Evolutionary conservation across 2,329 filamentous ascomycete genomes (phyloP).

Genomic region (Botrytis tulipae): DNA sequence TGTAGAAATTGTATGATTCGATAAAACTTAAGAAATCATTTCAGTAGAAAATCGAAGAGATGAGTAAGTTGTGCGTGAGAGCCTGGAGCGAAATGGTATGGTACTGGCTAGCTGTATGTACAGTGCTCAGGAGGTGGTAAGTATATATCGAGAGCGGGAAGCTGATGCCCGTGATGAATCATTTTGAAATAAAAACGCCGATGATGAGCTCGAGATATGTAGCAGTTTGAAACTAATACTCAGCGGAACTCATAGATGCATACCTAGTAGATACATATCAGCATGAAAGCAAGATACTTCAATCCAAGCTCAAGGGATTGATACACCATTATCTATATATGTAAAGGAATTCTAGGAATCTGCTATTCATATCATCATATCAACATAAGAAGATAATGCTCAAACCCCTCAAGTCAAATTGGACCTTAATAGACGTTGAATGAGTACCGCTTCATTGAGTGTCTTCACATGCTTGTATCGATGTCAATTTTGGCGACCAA

Average conservation of each 20-base stretch:
- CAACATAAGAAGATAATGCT: background rate
- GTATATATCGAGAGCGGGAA: background rate
- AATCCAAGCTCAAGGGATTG: background rate
- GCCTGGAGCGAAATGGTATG: background rate
- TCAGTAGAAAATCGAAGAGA: no score
- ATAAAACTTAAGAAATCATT: background rate
- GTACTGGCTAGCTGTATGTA: background rate
- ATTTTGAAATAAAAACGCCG: background rate
- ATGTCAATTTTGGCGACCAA: background rate
- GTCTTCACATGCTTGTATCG: background rate
- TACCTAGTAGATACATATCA: background rate
- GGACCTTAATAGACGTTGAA: background rate
- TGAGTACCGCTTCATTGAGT: background rate
- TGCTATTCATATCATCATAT: background rate
- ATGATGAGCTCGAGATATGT: background rate
- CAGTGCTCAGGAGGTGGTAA: background rate
- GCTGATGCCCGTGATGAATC: background rate
- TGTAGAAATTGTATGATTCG: fast-evolving
- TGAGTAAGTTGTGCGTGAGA: no score
- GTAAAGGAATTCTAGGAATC: background rate
- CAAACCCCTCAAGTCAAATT: background rate
- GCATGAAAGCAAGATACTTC: background rate
- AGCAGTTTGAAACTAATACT: background rate
- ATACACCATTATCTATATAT: background rate
- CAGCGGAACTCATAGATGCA: background rate